Evolutionary conservation across 805 yeast species (phyloP), one percentile per base, ranked within the genome.

Genomic region (Metschnikowia lachancei): DNA sequence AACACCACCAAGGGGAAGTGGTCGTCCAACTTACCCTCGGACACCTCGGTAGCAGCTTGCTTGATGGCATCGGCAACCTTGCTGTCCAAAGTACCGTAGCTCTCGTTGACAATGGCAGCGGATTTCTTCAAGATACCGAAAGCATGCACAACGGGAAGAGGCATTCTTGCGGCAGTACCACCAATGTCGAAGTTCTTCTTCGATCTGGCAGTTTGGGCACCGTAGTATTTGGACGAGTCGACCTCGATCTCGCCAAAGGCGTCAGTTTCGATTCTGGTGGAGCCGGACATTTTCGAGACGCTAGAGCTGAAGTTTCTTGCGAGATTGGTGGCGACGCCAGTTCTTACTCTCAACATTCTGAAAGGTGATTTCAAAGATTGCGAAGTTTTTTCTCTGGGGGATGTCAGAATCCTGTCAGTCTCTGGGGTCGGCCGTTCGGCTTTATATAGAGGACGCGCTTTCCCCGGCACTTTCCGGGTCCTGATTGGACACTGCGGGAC

Each of bases 1-100:
- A 90, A 94, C 31, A 94, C 97, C 49, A 94, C 99, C 67, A 94
- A 77, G 48, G 99, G 99, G 83, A 94, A 94, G 70, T 94, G 96
- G 61, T 86, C 96, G 53, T 82, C 78, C 65, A 94, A 80, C 69
- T 89, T 87, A 55, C 99, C 99, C 59, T 85, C 88, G 40, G 87
- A 77, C 33, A 94, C 98, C 70, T 94, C 99, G 59, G 90, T 85
- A 49, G 98, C 97, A 41, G 98, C 99, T 65, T 83, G 78, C 72
- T 87, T 83, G 65, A 94, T 94, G 42, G 96, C 96, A 31, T 70
- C 73, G 8, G 97, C 82, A 39, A 92, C 63, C 69, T 85, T 82
- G 51, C 96, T 86, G 65, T 92, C 96, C 56, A 92, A 77, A 29
- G 67, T 61, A 35, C 98, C 98, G 58, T 87, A 75, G 41, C 78